A percentile compares a stretch with the other conserved stretches of the same genome.
These are phyloP conservation scores for Quercus engelmannii DNA, from an alignment of 306 rosid genomes.

Conservation along the genomic window DNA sequence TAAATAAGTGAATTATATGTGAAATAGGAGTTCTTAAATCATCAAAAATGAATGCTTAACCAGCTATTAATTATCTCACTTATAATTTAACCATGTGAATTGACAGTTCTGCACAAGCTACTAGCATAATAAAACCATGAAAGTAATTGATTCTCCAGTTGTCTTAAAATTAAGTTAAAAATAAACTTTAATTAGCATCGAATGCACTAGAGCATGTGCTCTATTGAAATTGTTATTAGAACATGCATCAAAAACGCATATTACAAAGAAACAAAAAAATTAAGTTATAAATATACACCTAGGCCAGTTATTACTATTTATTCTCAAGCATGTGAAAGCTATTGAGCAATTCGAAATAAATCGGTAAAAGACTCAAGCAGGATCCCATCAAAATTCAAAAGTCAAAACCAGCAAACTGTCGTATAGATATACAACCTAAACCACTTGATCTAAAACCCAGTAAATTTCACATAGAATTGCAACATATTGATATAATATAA, in stretches of 20 bases:
- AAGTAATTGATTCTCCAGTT: background rate
- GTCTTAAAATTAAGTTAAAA: background rate
- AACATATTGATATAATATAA: no score
- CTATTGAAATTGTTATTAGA: background rate
- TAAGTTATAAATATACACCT: background rate
- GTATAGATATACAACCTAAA: background rate
- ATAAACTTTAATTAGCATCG: background rate
- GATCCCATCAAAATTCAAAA: background rate
- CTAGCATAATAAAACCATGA: background rate
- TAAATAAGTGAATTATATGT: background rate
- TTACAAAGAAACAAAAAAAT: background rate
- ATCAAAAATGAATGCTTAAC: background rate
- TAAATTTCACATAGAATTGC: no score
- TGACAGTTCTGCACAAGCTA: background rate
- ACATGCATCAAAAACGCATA: background rate
- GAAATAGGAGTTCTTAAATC: background rate
- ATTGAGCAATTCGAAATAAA: background rate
- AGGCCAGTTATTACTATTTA: background rate
- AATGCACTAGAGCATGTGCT: background rate
- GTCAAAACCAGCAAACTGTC: background rate
- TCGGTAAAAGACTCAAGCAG: background rate
- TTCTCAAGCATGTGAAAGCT: background rate
- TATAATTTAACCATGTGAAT: background rate
- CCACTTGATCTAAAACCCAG: no score
- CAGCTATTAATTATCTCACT: conserved; percentile 4